Percentiles rank a stretch among this genome's conserved stretches.
Conservation (phyloP, 1,139 yeast species). For the Pichia sp. region DNA sequence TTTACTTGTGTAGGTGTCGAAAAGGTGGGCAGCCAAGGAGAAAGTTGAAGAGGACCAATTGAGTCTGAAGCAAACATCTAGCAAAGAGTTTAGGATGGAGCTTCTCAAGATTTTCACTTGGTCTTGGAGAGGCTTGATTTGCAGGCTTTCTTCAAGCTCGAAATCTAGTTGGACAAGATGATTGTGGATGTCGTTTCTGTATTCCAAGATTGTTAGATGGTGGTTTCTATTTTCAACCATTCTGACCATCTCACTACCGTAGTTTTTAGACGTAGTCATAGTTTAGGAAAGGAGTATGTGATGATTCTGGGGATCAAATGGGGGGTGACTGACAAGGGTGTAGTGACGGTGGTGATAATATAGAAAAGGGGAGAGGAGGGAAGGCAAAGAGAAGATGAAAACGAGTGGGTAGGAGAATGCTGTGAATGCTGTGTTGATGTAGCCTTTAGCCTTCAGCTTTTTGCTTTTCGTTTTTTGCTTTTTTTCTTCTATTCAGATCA, state of each 20-base stretch:
- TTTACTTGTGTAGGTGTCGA: conserved; percentile 50
- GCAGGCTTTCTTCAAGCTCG: conserved; percentile 21
- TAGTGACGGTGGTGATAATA: background rate
- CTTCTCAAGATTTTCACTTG: conserved; percentile 21
- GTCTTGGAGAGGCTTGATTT: conserved; percentile 20
- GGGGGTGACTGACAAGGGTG: background rate
- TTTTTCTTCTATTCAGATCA: background rate
- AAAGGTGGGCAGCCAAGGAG: conserved; percentile 49
- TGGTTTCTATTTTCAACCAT: conserved; percentile 28
- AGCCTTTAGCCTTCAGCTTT: background rate
- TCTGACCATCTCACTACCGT: conserved; percentile 15
- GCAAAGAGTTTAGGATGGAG: conserved; percentile 44
- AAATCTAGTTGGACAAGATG: conserved; percentile 25
- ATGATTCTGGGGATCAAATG: background rate
- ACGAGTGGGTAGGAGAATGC: background rate
- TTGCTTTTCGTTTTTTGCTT: background rate
- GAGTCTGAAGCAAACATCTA: conserved; percentile 48
- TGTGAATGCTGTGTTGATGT: background rate
- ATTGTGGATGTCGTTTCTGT: conserved; percentile 26
- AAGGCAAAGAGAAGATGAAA: background rate
- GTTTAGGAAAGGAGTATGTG: background rate
- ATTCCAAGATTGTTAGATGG: conserved; percentile 25
- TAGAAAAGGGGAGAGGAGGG: background rate
- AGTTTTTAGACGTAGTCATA: conserved; percentile 2
- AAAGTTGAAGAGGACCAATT: conserved; percentile 49